Base-by-base conservation (phyloP, 305 asterid species). In the Lippia alba region DNA sequence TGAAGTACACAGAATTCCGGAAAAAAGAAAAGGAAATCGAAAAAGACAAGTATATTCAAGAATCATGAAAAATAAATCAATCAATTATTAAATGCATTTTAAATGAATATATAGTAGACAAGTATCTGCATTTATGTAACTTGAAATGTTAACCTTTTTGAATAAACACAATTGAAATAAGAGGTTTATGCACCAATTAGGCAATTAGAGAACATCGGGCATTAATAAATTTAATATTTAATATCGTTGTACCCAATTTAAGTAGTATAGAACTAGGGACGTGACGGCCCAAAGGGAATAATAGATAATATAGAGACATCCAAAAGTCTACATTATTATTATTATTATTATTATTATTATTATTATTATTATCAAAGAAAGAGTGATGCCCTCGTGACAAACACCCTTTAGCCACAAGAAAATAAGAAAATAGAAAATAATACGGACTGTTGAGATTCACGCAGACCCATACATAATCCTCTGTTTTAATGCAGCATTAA, bases 341-440 rank as follows among this genome's bases (percentile, higher is more conserved):
- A 49, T 11, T 11, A 24, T 24, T 24, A 24, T 24, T 36, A 36
- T 34, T 34, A 34, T 34, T 34, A 34, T 34, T 34, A 34, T 34
- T 34, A 6, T 34, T 34, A 2, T 36, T 36, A 4, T 36, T 36
- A 36, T 36, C 4, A 36, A 36, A 36, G 3, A n/a, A 7, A 50
- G 0, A 14, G 8, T 15, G 56, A 51, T 15, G 24, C 24, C 30
- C 56, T 16, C 56, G 56, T 16, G 56, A 51, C 56, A 51, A 51
- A 51, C 56, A 15, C 30, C 56, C 56, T 51, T 51, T 51, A 51
- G 24, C 56, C 56, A 51, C 24, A 16, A 50, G 56, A 7, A 50
- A 50, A n/a, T 48, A 48, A 41, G 12, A 41, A 44, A 44, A 44
- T 44, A 44, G 14, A 10, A 16, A 51, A 51, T 24, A 51, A 51